Conservation (phyloP, 352 stramenopile species). For the Phytophthora nicotianae region DNA sequence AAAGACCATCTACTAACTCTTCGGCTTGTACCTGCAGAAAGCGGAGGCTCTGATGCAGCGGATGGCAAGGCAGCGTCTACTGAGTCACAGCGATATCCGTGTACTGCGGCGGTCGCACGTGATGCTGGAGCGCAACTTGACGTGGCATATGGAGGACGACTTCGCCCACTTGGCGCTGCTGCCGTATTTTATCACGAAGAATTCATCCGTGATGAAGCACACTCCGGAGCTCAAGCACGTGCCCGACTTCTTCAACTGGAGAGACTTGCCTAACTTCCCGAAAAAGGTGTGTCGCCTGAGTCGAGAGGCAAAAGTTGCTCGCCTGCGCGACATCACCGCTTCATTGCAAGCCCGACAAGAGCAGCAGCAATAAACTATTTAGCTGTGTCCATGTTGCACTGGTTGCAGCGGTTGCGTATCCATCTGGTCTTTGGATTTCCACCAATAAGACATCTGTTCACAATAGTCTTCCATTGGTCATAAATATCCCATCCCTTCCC, state of each 20-base stretch:
- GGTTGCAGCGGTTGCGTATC: conserved; percentile 17
- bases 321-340: conserved; percentile 41
- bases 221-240: conserved; percentile 46
- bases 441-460: conserved; percentile 7
- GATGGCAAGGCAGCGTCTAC: conserved; percentile 56
- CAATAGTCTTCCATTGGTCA: conserved; percentile 6
- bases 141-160: conserved; percentile 55
- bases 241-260: conserved; percentile 50
- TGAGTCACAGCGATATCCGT: conserved; percentile 53
- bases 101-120: conserved; percentile 58
- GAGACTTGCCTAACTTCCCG: conserved; percentile 53
- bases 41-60: conserved; percentile 64
- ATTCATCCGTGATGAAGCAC: conserved; percentile 34
- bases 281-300: conserved; percentile 22
- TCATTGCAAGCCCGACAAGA: conserved; percentile 38
- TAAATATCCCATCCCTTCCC: conserved; percentile 6
- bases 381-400: conserved; percentile 12
- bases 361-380: conserved; percentile 26
- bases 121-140: conserved; percentile 67
- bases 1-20: background rate
- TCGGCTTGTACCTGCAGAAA: conserved; percentile 35
- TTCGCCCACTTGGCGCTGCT: conserved; percentile 62
- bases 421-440: conserved; percentile 12
- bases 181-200: conserved; percentile 59
- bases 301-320: conserved; percentile 19